phyloP scores from a whole-genome alignment of 495 filamentous ascomycete genomes.

The Glarea lozoyensis region DNA sequence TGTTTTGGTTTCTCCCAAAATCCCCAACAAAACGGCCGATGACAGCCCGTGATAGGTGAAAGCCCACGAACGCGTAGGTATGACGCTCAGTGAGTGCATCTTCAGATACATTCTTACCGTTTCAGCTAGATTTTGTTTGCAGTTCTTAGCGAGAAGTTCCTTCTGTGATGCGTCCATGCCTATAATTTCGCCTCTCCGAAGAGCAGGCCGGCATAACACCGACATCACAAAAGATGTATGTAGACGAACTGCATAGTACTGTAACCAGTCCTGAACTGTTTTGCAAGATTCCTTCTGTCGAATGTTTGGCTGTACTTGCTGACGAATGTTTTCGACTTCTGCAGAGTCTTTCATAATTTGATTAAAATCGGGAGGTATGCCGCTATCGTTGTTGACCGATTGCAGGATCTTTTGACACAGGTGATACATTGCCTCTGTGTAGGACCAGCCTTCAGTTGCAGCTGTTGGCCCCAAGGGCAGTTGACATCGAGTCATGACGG shows the following conservation, averaged over 20 bases:
- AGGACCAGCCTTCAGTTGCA: conserved; percentile 33
- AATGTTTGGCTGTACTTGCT: conserved; percentile 32
- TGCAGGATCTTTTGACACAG: conserved; percentile 42
- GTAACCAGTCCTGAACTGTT: conserved; percentile 41
- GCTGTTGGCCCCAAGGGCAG: conserved; percentile 31
- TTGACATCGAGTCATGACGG: conserved; percentile 14
- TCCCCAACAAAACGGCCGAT: conserved; percentile 55
- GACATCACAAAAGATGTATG: conserved; percentile 48
- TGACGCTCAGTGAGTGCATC: conserved; percentile 56
- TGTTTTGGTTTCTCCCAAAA: conserved; percentile 50
- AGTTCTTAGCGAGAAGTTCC: conserved; percentile 39
- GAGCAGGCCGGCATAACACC: conserved; percentile 44
- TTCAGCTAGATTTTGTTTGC: conserved; percentile 53
- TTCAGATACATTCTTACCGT: conserved; percentile 61
- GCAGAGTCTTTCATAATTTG: conserved; percentile 38
- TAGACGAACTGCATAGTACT: conserved; percentile 44
- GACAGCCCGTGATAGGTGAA: conserved; percentile 57
- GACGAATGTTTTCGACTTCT: conserved; percentile 37
- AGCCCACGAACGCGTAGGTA: conserved; percentile 57
- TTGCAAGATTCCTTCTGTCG: conserved; percentile 43
- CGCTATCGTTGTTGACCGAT: conserved; percentile 41
- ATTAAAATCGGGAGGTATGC: conserved; percentile 31
- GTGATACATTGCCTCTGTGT: conserved; percentile 46
- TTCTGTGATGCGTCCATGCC: conserved; percentile 34
- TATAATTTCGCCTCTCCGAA: conserved; percentile 31